These are phyloP conservation scores for Cercophora scortea DNA, from an alignment of 495 filamentous ascomycete genomes.

Conservation along the genomic window DNA sequence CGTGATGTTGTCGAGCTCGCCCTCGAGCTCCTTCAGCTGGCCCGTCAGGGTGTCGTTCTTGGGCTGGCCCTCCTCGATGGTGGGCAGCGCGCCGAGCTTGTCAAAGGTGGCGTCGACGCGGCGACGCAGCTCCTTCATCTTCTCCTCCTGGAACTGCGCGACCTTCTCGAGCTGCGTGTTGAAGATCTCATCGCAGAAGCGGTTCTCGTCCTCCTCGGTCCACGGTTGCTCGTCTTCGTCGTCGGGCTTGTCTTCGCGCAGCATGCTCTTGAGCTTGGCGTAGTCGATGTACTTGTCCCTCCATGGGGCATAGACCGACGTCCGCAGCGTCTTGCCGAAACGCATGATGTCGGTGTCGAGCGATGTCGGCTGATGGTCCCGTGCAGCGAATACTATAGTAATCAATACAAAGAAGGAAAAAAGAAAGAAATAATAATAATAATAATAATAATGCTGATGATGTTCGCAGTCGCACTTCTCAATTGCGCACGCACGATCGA, in stretches of 20 bases:
- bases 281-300: slow-evolving; percentile 92
- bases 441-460: too few species aligned
- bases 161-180: slow-evolving; percentile 96
- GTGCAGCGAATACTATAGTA: too few species aligned
- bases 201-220: slow-evolving; percentile 93
- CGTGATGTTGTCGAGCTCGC: slow-evolving; percentile 78
- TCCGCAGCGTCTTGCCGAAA: slow-evolving; percentile 80
- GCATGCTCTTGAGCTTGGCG: slow-evolving; percentile 75
- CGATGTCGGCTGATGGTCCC: too few species aligned
- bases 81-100: slow-evolving; percentile 50
- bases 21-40: slow-evolving; percentile 59
- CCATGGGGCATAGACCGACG: slow-evolving; percentile 82
- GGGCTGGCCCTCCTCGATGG: slow-evolving; percentile 25
- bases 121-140: slow-evolving; percentile 61
- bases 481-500: too few species aligned
- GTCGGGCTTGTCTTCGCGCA: slow-evolving; percentile 64
- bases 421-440: too few species aligned
- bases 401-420: too few species aligned
- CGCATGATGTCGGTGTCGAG: slow-evolving; percentile 53
- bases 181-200: slow-evolving; percentile 88
- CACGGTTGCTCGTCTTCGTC: slow-evolving; percentile 52
- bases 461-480: too few species aligned
- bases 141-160: slow-evolving; percentile 76
- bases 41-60: slow-evolving; percentile 39
- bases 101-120: slow-evolving; percentile 54